Base-by-base conservation (phyloP, 2,329 filamentous ascomycete species). In the Penicillium crustosum region DNA sequence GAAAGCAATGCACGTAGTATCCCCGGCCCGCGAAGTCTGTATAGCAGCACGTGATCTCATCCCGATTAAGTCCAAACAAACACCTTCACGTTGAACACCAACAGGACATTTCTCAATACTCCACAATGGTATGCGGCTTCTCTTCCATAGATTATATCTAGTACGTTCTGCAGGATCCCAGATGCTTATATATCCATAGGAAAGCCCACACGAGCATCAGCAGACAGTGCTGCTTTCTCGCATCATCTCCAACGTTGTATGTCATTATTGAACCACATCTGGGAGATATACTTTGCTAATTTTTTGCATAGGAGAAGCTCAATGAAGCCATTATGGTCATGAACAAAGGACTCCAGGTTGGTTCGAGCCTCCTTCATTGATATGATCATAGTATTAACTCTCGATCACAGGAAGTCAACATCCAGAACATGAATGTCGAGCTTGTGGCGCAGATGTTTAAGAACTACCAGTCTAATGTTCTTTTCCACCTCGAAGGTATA, bases 401-500 rank as follows among this genome's bases (percentile, higher is more conserved):
- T 53, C 41, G 19, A 54, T 56, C 55, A 6, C 67, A 96, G 90
- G 93, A 97, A 66, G 97, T 97, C 82, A 97, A 97, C 71, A 88
- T 97, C 55, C 90, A 96, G 70, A 99, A 97, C 75, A 97, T 97
- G 92, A 96, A 99, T 72, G 91, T 97, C 36, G 94, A 97, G 78
- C 83, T 97, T 3, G 94, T 97, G 6, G 93, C 93, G 0, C 93
- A 97, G 73, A 99, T 99, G 94, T 99, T 97, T 82, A 97, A 97
- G 80, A 99, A 97, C 78, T 99, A 99, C 74, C 93, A 97, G 75
- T 96, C 92, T 12, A 99, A 97, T 68, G 93, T 97, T 15, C 80
- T 97, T 6, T 97, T 99, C 74, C 94, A 99, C 69, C 83, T 99
- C 6, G 94, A 97, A 86, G 94, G 94, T 95, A 81, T 65, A 50